phyloP scores from a whole-genome alignment of 257 asterid genomes.

The Salvia splendens region DNA sequence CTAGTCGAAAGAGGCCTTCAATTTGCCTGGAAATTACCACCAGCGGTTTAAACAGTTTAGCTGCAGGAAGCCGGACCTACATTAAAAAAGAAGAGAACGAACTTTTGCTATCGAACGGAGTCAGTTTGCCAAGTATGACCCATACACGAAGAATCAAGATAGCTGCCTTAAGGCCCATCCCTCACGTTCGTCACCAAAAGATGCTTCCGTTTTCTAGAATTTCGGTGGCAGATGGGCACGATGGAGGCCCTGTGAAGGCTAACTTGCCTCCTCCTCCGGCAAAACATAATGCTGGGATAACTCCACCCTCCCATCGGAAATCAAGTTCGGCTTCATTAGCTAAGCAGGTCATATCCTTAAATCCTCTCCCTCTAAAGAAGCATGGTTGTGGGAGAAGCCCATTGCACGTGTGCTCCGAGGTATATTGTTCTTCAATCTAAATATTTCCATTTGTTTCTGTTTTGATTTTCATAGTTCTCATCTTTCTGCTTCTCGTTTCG shows the following conservation, averaged over 20 bases:
- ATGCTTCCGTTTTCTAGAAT: constrained; percentile 90
- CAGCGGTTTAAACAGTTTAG: constrained; percentile 39
- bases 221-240: constrained; percentile 49
- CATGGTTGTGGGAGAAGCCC: constrained; percentile 95
- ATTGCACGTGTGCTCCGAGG: constrained; percentile 95
- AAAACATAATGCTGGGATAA: constrained; percentile 58
- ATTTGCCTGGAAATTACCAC: constrained; percentile 40
- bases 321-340: constrained; percentile 63
- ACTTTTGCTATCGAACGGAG: constrained; percentile 46
- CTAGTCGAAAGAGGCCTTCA: constrained; percentile 65
- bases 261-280: constrained; percentile 57
- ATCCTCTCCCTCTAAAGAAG: constrained; percentile 95
- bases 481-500: constrained; percentile 16
- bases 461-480: not conserved
- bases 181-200: constrained; percentile 91
- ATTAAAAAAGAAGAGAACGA: constrained; percentile 46
- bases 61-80: constrained; percentile 24
- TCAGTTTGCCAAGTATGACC: constrained; percentile 35
- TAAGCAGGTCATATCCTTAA: constrained; percentile 85
- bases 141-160: constrained; percentile 56
- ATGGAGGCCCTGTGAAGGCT: constrained; percentile 60
- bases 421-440: constrained; percentile 27
- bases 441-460: not conserved
- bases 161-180: constrained; percentile 94
- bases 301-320: constrained; percentile 67